Percentiles rank a stretch among this genome's conserved stretches.
Evolutionary conservation across 768 basidiomycete species (phyloP).

Genomic region (Mycena floridula): DNA sequence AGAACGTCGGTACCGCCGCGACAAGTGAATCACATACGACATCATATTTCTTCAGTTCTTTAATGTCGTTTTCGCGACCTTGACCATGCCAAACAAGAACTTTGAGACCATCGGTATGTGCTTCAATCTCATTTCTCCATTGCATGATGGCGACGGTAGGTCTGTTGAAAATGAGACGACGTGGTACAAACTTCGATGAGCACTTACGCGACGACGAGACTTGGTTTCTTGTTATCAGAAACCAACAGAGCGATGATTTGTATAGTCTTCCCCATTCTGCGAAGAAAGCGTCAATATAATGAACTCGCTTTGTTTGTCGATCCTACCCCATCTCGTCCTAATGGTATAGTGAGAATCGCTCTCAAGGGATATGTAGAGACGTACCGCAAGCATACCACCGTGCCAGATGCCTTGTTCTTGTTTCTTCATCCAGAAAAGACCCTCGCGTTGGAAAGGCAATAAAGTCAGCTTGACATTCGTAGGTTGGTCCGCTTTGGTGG

Average conservation of each 20-base stretch:
- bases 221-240: constrained; percentile 71
- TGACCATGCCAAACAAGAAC: constrained; percentile 92
- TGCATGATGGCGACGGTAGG: constrained; percentile 61
- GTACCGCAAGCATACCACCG: constrained; percentile 88
- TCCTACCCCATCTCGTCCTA: constrained; percentile 90
- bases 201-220: constrained; percentile 88
- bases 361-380: constrained; percentile 17
- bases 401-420: constrained; percentile 86
- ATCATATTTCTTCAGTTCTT: constrained; percentile 77
- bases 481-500: constrained; percentile 74
- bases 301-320: no score
- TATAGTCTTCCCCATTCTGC: constrained; percentile 91
- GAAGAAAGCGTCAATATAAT: constrained; percentile 8
- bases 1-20: no score
- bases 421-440: constrained; percentile 91
- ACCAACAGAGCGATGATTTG: constrained; percentile 91
- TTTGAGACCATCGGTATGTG: constrained; percentile 79
- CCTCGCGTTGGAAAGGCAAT: constrained; percentile 93
- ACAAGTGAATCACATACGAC: constrained; percentile 76
- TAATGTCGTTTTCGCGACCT: constrained; percentile 57
- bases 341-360: background rate
- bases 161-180: constrained; percentile 27
- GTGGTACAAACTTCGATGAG: constrained; percentile 41
- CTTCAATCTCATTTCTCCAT: constrained; percentile 91
- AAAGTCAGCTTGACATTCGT: constrained; percentile 76